Evolutionary conservation across 225 moss, liverwort and hornwort species (phyloP).

Genomic region (Bryum argenteum): DNA sequence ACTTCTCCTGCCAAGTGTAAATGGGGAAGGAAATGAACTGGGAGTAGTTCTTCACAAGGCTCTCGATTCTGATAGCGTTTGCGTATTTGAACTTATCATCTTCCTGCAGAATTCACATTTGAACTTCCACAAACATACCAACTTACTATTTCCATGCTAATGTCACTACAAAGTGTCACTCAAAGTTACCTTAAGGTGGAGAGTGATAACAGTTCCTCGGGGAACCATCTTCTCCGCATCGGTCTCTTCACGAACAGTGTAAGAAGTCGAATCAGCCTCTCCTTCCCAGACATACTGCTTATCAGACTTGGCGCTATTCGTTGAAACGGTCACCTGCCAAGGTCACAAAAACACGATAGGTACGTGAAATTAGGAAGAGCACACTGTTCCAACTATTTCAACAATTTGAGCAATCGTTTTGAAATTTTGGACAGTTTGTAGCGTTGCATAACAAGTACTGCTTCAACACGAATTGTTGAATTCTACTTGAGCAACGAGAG

Average conservation of each 20-base stretch:
- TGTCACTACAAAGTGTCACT: background rate
- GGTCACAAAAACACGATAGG: slow-evolving; percentile 7
- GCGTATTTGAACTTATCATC: slow-evolving; percentile 92
- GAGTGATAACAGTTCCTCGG: slow-evolving; percentile 79
- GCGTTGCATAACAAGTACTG: background rate
- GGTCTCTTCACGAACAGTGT: slow-evolving; percentile 78
- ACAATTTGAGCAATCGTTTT: background rate
- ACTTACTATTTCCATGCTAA: background rate
- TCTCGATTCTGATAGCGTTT: slow-evolving; percentile 75
- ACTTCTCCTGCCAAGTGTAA: slow-evolving; percentile 91
- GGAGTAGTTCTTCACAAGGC: slow-evolving; percentile 93
- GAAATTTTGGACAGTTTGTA: background rate
- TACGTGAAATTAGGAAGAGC: background rate
- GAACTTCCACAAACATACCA: too few species aligned
- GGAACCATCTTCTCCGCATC: slow-evolving; percentile 67
- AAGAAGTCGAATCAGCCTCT: slow-evolving; percentile 79
- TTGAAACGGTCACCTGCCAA: slow-evolving; percentile 71
- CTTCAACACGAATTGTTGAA: background rate
- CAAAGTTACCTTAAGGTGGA: slow-evolving; percentile 68
- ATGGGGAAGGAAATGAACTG: slow-evolving; percentile 99
- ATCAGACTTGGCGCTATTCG: slow-evolving; percentile 80
- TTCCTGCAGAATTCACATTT: slow-evolving; percentile 46
- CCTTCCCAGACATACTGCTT: slow-evolving; percentile 93
- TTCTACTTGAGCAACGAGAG: slow-evolving; percentile 3
- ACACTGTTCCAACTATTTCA: background rate